Evolutionary conservation across 352 stramenopile species (phyloP), one percentile per base, ranked within the genome.

Genomic region (Phytophthora syringae): DNA sequence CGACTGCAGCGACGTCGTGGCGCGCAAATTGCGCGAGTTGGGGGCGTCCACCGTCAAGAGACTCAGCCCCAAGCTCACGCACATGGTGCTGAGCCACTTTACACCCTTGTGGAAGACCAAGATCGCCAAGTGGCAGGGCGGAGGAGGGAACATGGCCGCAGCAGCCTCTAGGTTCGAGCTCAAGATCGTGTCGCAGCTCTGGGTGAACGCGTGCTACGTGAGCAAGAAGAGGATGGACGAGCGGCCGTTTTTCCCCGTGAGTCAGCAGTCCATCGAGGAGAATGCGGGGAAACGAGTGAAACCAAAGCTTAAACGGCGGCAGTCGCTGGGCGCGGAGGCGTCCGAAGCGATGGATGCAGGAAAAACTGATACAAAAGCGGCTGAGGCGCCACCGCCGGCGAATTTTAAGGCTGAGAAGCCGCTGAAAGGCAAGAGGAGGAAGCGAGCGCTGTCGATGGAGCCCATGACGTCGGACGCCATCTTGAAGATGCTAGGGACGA

Each of bases 121-220:
- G 64, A 81, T 93, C 22, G 66, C 64, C 37, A 87, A 91, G 57
- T 90, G 82, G 82, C 74, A 89, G 56, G 61, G 60, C 20, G 59
- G 75, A 37, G 70, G 76, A 1, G 72, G 54, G 45, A 72, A 59
- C 49, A 77, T 64, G 64, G 73, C 43, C 47, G 77, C 37, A 20
- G 67, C 43, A 2, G 68, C 37, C 34, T 71, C 51, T 11, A 50
- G 77, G 1, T 72, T 58, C 25, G 70, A 87, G 18, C 37, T 95
- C 6, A 76, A 92, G 30, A 88, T 95, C 36, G 87, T 93, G n/a
- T 89, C 83, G 15, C 84, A 90, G 60, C 70, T 93, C 16, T 95
- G 87, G 87, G 87, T 95, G 9, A 91, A 95, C 44, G 84, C 81
- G 7, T 95, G 87, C 59, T 87, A 86, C 36, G 78, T 88, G 53